Conservation (phyloP, 352 stramenopile genomes). For the Blastocystis sp. region DNA sequence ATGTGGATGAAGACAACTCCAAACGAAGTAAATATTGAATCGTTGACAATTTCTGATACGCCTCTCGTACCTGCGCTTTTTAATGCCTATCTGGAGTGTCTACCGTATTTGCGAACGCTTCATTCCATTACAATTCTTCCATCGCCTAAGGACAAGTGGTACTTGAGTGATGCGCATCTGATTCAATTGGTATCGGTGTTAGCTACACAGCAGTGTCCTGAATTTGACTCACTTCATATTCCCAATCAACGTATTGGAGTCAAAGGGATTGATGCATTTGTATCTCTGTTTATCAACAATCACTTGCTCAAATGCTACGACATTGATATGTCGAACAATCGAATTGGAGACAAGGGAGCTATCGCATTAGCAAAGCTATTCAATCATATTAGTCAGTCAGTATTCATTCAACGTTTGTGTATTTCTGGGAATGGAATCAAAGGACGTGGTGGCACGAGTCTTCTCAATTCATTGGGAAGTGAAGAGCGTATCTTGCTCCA, state of each 20-base stretch:
- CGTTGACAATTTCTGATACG: neutral
- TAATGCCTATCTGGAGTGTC: neutral
- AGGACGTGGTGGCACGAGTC: neutral
- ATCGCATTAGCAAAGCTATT: neutral
- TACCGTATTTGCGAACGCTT: neutral
- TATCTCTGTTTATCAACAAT: neutral
- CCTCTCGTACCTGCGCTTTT: neutral
- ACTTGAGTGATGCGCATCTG: neutral
- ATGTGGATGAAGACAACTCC: neutral
- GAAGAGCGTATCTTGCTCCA: neutral
- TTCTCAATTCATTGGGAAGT: neutral
- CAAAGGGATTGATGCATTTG: neutral
- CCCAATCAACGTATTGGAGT: neutral
- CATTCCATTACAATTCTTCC: constrained; percentile 1
- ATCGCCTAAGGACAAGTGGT: neutral
- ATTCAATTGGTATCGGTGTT: neutral
- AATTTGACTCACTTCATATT: neutral
- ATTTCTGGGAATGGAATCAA: neutral
- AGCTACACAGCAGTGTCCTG: neutral
- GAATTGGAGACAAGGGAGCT: neutral
- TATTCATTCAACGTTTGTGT: neutral
- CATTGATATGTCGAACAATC: neutral
- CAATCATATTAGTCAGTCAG: neutral
- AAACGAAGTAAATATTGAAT: neutral
- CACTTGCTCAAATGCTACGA: neutral